Evolutionary conservation across 2,329 filamentous ascomycete genomes (phyloP).

Genomic region (Pseudogymnoascus sp.): DNA sequence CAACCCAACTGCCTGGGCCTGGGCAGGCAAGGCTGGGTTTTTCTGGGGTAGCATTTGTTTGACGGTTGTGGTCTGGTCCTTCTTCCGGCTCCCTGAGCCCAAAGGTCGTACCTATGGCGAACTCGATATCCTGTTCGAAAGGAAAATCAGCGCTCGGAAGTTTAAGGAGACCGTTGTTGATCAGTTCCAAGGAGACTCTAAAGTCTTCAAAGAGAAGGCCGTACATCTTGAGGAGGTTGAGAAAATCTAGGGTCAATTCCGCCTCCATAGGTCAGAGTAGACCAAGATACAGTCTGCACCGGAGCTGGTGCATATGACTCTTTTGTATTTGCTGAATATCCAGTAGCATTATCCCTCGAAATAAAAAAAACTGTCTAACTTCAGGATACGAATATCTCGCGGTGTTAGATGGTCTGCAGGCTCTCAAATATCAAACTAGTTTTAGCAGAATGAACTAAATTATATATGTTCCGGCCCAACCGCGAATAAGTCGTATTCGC

Average conservation of each 20-base stretch:
- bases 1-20: constrained; percentile 61
- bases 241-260: constrained; percentile 28
- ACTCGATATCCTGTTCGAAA: constrained; percentile 74
- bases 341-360: background rate
- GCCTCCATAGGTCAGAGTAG: background rate
- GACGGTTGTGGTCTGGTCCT: constrained; percentile 72
- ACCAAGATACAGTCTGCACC: background rate
- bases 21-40: constrained; percentile 76
- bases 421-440: background rate
- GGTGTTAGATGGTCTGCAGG: background rate
- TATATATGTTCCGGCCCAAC: too few species aligned
- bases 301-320: background rate
- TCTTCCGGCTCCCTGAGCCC: constrained; percentile 75
- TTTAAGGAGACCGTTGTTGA: constrained; percentile 52
- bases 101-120: constrained; percentile 74
- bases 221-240: constrained; percentile 18
- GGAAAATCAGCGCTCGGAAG: constrained; percentile 39
- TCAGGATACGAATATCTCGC: background rate
- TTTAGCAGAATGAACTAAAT: background rate
- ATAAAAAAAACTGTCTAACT: background rate
- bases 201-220: constrained; percentile 27
- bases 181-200: constrained; percentile 41
- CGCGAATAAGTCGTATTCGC: too few species aligned
- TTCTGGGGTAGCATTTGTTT: constrained; percentile 83
- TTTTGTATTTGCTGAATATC: background rate